Conservation (phyloP, 495 filamentous ascomycete species). For the Hyaloscypha bicolor region DNA sequence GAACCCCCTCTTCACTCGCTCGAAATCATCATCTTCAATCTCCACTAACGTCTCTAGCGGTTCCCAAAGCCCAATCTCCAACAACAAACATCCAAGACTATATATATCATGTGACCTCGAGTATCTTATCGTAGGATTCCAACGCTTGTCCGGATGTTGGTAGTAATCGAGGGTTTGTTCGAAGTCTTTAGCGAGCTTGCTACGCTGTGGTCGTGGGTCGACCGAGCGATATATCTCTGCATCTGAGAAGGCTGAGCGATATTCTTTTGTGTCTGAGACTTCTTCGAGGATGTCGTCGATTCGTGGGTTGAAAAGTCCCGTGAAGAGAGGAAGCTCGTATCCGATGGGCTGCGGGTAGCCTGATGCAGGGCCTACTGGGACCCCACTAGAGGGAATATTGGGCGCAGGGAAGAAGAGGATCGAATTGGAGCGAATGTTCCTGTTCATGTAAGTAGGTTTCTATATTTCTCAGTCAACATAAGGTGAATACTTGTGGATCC, state of each 20-base stretch:
- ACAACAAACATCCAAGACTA: conserved; percentile 60
- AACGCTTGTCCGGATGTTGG: conserved; percentile 32
- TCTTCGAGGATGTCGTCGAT: conserved; percentile 16
- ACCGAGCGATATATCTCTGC: neutral
- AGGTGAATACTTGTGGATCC: conserved; percentile 26
- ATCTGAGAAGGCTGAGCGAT: neutral
- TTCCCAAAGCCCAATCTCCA: conserved; percentile 64
- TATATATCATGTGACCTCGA: conserved; percentile 59
- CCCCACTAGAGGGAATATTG: conserved; percentile 21
- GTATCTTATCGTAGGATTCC: conserved; percentile 25
- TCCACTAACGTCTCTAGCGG: conserved; percentile 40
- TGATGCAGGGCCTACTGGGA: conserved; percentile 21
- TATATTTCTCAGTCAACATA: neutral
- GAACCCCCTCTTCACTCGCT: conserved; percentile 25
- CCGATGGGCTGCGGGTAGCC: conserved; percentile 29
- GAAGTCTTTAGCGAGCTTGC: neutral
- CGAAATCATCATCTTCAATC: conserved; percentile 27
- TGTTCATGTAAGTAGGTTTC: neutral
- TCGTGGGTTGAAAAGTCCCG: conserved; percentile 23
- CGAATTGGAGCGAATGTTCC: conserved; percentile 32
- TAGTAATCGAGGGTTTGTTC: conserved; percentile 31
- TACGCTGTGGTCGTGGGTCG: neutral
- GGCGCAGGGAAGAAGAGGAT: conserved; percentile 33
- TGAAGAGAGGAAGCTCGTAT: conserved; percentile 27
- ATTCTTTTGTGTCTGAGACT: conserved; percentile 1